phyloP scores from a whole-genome alignment of 495 filamentous ascomycete genomes.

The Stereocaulon alpinum region DNA sequence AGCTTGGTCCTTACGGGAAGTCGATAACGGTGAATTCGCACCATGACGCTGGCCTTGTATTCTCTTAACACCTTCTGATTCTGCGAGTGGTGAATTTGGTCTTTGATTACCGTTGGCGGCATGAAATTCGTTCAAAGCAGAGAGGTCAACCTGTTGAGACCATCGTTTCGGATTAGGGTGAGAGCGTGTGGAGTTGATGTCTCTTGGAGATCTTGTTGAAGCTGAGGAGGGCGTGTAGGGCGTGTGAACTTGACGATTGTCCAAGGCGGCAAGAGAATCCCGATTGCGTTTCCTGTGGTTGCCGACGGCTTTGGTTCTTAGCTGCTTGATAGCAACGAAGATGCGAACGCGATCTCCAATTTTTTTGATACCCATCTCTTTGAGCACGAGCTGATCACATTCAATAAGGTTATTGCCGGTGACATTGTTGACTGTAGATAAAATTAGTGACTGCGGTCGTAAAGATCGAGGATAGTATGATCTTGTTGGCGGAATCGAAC shows the following conservation, averaged over 20 bases:
- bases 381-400: slow-evolving; percentile 89
- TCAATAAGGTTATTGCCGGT: slow-evolving; percentile 94
- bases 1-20: slow-evolving; percentile 39
- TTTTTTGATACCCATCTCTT: slow-evolving; percentile 98
- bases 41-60: slow-evolving; percentile 36
- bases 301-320: slow-evolving; percentile 73
- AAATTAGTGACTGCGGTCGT: neutral
- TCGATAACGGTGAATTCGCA: slow-evolving; percentile 44
- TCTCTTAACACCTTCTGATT: slow-evolving; percentile 37
- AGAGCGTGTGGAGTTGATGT: slow-evolving; percentile 31
- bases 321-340: slow-evolving; percentile 82
- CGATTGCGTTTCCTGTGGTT: slow-evolving; percentile 79
- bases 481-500: neutral
- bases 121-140: slow-evolving; percentile 24
- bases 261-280: slow-evolving; percentile 37
- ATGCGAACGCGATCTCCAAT: slow-evolving; percentile 95
- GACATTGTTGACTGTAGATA: slow-evolving; percentile 66
- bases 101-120: slow-evolving; percentile 26
- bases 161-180: slow-evolving; percentile 55
- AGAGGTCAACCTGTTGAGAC: slow-evolving; percentile 53
- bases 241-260: slow-evolving; percentile 25
- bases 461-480: neutral
- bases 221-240: slow-evolving; percentile 50
- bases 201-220: slow-evolving; percentile 55
- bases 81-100: slow-evolving; percentile 60